Evolutionary conservation across 352 stramenopile genomes (phyloP), one percentile per base, ranked within the genome.

Genomic region (Globisporangium sylvaticum): DNA sequence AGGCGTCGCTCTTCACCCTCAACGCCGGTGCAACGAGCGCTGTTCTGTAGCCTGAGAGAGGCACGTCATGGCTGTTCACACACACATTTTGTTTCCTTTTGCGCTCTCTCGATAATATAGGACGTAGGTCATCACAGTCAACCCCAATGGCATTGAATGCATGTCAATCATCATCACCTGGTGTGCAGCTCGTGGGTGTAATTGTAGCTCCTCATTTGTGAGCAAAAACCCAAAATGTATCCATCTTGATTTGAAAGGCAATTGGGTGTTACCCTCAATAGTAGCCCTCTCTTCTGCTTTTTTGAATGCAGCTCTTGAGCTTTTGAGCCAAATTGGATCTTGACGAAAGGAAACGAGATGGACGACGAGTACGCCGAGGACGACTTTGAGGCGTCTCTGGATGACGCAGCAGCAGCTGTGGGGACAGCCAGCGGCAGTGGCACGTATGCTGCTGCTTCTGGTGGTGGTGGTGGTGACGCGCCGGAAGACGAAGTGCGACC

Each of bases 341-440:
- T 20, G 22, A 34, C 14, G 18, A 48, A 39, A 50, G 55, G 7
- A 0, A 63, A 27, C 15, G 46, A 34, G 42, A 65, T 58, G 24
- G 65, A 69, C 3, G 67, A 72, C 34, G 66, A 68, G 48, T 65
- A 74, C 14, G 68, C 70, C 4, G 73, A 71, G 22, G 63, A 70
- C 27, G 73, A 75, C 12, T 71, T 73, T 32, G 70, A 77, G 57
- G 67, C 61, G 20, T 62, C 62, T 22, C 62, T 25, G n/a, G 67
- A 50, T n/a, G 42, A 72, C 7, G 27, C 6, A 50, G 20, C 22
- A 34, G 1, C 29, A 25, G 25, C 1, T 31, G 39, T n/a, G 4
- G 42, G 0, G 18, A 50, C 42, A 22, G 3, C 3, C 24, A 29
- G 31, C 15, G 31, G 32, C 20, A 44, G 53, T 14, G 15, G 0